phyloP scores from a whole-genome alignment of 345 rosid species.

The rapeseed (Brassica napus) region Da-Ae NC_063435.1:25706501-25707000 shows the following conservation, averaged over 20 bases:
- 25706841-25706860: conserved; percentile 14
- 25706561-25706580: not conserved
- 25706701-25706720: conserved; percentile 49
- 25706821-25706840: conserved; percentile 21
- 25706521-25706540: too few relatives aligned
- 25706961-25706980: not conserved
- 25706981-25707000: not conserved
- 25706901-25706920: not conserved
- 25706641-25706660: not conserved
- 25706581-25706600: not conserved
- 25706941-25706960: not conserved
- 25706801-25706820: conserved; percentile 39
- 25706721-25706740: conserved; percentile 44
- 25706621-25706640: not conserved
- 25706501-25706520: too few relatives aligned
- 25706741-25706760: conserved; percentile 49
- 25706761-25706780: conserved; percentile 17
- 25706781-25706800: conserved; percentile 37
- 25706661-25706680: conserved; percentile 10
- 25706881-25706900: conserved; percentile 24
- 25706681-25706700: not conserved
- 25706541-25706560: too few relatives aligned
- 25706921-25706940: not conserved
- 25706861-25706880: conserved; percentile 15
- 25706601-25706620: not conserved